These are phyloP conservation scores for Pichia nanzhaoensis DNA, from an alignment of 805 yeast species.

Conservation along the genomic window DNA sequence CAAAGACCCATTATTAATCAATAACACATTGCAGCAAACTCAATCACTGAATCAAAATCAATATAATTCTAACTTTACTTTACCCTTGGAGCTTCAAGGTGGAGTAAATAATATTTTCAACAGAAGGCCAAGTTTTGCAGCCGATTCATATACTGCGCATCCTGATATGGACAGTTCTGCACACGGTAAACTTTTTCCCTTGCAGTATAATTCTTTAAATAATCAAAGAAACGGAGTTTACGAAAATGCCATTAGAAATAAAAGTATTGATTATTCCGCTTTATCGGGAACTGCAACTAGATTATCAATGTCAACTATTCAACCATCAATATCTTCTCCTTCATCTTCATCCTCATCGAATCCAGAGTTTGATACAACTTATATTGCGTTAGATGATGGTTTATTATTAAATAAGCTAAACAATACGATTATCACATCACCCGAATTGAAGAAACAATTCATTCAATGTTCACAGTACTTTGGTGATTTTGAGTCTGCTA, in stretches of 20 bases:
- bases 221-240: conserved; percentile 9
- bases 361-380: conserved; percentile 14
- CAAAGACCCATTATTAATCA: conserved; percentile 21
- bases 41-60: conserved; percentile 4
- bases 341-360: not conserved
- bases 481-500: conserved; percentile 36
- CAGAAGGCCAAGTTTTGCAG: conserved; percentile 70
- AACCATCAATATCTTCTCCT: not conserved
- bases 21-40: conserved; percentile 8
- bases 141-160: conserved; percentile 45
- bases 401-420: conserved; percentile 46
- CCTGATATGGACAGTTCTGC: not conserved
- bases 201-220: not conserved
- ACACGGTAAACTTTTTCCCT: not conserved
- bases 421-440: conserved; percentile 47
- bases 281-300: not conserved
- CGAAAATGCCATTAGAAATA: conserved; percentile 9
- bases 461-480: conserved; percentile 49
- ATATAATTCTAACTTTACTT: conserved; percentile 30
- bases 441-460: conserved; percentile 45
- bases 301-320: not conserved
- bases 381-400: conserved; percentile 51
- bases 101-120: conserved; percentile 56
- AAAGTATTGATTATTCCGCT: conserved; percentile 13
- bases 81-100: conserved; percentile 58